phyloP scores from a whole-genome alignment of 2,329 filamentous ascomycete species.

The Paraphaeosphaeria minitans region DNA sequence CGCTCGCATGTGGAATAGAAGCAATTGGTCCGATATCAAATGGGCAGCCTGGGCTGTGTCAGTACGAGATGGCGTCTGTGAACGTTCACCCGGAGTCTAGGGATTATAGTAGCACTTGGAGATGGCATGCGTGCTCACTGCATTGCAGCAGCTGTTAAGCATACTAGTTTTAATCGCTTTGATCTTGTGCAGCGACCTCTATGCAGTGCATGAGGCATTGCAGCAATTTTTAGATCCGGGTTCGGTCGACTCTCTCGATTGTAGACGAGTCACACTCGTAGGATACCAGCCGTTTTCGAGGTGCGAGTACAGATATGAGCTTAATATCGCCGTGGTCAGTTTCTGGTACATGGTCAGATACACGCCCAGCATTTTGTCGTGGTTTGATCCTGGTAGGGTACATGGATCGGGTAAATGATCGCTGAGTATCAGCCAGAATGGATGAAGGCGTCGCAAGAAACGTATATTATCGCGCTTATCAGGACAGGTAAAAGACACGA shows the following conservation, averaged over 20 bases:
- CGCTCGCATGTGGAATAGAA: background rate
- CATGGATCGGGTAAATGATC: conserved; percentile 15
- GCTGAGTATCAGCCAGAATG: conserved; percentile 14
- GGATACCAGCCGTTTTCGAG: conserved; percentile 2
- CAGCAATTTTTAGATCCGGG: background rate
- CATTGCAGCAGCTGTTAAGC: background rate
- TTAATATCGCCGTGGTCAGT: conserved; percentile 12
- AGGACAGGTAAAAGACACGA: background rate
- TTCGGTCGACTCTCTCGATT: background rate
- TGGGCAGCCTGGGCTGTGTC: conserved; percentile 1
- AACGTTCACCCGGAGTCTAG: background rate
- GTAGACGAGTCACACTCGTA: background rate
- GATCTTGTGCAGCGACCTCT: background rate
- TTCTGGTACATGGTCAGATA: background rate
- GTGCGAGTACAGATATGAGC: conserved; percentile 9
- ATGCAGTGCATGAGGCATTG: background rate
- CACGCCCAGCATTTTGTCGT: conserved; percentile 10
- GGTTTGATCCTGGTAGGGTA: conserved; percentile 7
- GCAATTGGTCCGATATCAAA: conserved; percentile 2
- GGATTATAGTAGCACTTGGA: background rate
- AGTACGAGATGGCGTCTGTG: background rate
- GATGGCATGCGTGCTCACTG: background rate
- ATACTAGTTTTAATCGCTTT: background rate
- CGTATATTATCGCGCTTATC: conserved; percentile 12
- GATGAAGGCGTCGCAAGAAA: conserved; percentile 7